Evolutionary conservation across 495 filamentous ascomycete genomes (phyloP), one percentile per base, ranked within the genome.

Genomic region (Talaromyces thailandensis): DNA sequence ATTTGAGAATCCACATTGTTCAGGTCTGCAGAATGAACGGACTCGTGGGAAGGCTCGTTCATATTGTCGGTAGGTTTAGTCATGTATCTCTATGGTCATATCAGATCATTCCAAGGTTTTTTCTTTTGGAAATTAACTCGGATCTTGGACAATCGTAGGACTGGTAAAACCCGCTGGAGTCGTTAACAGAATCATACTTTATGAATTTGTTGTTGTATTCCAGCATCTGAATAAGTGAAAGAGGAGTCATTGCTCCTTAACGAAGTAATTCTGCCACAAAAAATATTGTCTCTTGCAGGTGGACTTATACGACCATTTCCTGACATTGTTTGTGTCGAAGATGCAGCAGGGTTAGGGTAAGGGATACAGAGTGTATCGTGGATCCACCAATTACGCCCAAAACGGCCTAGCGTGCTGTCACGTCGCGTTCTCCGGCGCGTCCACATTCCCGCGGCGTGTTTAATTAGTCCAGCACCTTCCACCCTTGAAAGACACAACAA

Each of bases 361-460:
- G 31, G 31, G 37, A 1, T 43, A 43, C 3, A 40, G n/a, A n/a
- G n/a, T 8, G 6, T 40, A 40, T 14, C 35, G 16, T 12, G 16
- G n/a, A 21, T 21, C 43, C 43, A 48, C 18, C 11, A 35, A 31
- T 57, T 57, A 57, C 26, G 29, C 28, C 28, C 4, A 32, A 35
- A 31, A 18, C 16, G 59, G 45, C 43, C 35, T 61, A 61, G 45
- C 45, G 59, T 28, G 0, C n/a, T 28, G 57, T 60, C 40, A 48
- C 57, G 57, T 60, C 57, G 57, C 57, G 57, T 60, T 48, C 11
- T 48, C 57, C 40, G 14, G 57, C 57, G 57, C 57, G 57, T 60
- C 57, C 37, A 35, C 55, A 57, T 57, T 57, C 55, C 55, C 51
- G 51, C 56, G 31, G 51, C 56, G 56, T 58, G 56, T 58, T 58